Base-by-base conservation (phyloP, 2,329 filamentous ascomycete genomes). In the Exophiala oligosperma region DNA sequence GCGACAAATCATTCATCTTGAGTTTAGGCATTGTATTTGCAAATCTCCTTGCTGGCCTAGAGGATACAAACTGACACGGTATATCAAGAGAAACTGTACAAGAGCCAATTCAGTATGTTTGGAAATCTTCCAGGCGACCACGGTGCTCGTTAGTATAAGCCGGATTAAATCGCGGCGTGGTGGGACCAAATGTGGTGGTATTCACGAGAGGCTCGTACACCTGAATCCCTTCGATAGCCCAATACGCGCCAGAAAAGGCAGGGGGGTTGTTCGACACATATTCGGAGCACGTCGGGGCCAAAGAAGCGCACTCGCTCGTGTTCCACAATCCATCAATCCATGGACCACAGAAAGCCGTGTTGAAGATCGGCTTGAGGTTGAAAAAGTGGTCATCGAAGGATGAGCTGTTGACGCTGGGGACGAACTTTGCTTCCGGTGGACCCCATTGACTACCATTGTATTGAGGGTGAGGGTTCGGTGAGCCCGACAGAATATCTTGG, bases 241-340 rank as follows among this genome's bases (percentile, higher is more conserved):
- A 95, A 76, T 86, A 93, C 1, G 88, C 83, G 23, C 92, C 80
- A 35, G 74, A 70, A 71, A 92, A 93, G n/a, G 79, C 87, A 9
- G 72, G 67, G 0, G 90, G 87, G 71, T 91, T 88, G 60, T 79
- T 74, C 49, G 78, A 77, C 17, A 93, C 90, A 71, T 84, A 94
- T 11, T 85, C 83, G 26, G 85, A 72, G 75, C 92, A 96, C 0
- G 84, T 86, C 24, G 74, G 61, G 0, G 84, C 87, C 66, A 84
- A 78, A 35, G 79, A 73, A 1, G 78, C 74, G 71, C 88, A 91
- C 44, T 81, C 79, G 3, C 73, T 61, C n/a, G 60, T 85, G 65
- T 57, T 69, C 68, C 86, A 82, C 1, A 77, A 74, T 14, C 68
- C 65, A 11, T 81, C 81, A 6, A 81, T 81, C 80, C 81, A 84